These are phyloP conservation scores for Rutstroemia sp. DNA, from an alignment of 2,329 filamentous ascomycete species.

Conservation along the genomic window DNA sequence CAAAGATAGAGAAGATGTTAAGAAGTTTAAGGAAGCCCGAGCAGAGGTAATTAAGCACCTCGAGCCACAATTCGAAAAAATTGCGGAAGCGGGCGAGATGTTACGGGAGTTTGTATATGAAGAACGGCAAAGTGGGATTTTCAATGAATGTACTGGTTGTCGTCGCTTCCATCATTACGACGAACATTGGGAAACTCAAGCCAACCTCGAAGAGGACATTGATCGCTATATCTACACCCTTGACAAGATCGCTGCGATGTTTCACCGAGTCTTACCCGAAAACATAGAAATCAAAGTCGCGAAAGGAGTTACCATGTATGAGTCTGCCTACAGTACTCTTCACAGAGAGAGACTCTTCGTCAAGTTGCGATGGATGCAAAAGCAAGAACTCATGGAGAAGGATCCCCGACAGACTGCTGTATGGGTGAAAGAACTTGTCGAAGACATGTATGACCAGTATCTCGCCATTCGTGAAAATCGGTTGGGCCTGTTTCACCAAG, in stretches of 20 bases:
- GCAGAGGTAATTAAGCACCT: neutral
- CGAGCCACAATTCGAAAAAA: constrained; percentile 8
- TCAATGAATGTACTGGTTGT: constrained; percentile 1
- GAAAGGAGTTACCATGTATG: constrained; percentile 5
- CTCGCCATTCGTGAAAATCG: neutral
- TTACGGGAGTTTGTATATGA: constrained; percentile 5
- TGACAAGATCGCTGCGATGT: neutral
- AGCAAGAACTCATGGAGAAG: neutral
- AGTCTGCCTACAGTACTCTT: neutral
- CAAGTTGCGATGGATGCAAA: constrained; percentile 7
- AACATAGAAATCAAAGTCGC: neutral
- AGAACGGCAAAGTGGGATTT: neutral
- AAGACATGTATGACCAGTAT: constrained; percentile 4
- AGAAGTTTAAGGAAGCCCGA: constrained; percentile 4
- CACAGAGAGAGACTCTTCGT: neutral
- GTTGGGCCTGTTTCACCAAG: neutral
- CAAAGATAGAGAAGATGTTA: neutral
- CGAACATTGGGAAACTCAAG: neutral
- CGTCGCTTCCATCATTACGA: constrained; percentile 2
- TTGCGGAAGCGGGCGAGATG: constrained; percentile 1
- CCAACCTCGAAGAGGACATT: neutral
- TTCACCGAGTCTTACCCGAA: constrained; percentile 4
- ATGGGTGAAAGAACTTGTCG: constrained; percentile 3
- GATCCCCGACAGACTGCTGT: neutral
- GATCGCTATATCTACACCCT: constrained; percentile 9